These are phyloP conservation scores for Eremothecium coryli DNA, from an alignment of 1,139 yeast species.

Conservation along the genomic window DNA sequence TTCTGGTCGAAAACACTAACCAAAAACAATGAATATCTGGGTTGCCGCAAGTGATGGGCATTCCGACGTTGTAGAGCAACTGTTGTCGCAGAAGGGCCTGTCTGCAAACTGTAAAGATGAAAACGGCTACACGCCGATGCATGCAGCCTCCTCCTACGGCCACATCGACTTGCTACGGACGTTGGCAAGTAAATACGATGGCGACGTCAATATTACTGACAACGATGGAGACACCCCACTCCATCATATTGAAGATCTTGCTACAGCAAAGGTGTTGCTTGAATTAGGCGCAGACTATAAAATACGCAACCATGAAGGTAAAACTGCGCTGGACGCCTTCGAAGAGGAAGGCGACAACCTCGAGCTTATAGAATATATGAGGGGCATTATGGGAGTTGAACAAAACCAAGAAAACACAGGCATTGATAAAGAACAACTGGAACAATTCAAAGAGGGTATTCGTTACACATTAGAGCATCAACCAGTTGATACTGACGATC, in stretches of 20 bases:
- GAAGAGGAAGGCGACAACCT: constrained; percentile 85
- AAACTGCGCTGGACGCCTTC: constrained; percentile 56
- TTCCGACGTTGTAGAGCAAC: constrained; percentile 45
- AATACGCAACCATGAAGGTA: constrained; percentile 59
- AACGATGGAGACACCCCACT: constrained; percentile 92
- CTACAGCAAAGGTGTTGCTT: constrained; percentile 54
- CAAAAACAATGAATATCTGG: constrained; percentile 60
- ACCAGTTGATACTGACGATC: constrained; percentile 32
- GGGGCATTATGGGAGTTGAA: constrained; percentile 34
- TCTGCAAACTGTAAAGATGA: constrained; percentile 73
- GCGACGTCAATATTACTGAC: constrained; percentile 75
- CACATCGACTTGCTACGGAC: constrained; percentile 57
- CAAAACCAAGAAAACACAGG: constrained; percentile 34
- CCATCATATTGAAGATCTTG: constrained; percentile 74
- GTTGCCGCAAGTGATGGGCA: constrained; percentile 88
- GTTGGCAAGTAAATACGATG: constrained; percentile 50
- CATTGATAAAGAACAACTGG: constrained; percentile 38
- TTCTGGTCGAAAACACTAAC: not conserved
- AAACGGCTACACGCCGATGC: constrained; percentile 91
- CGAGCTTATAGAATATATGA: constrained; percentile 60
- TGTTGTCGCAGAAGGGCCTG: constrained; percentile 35
- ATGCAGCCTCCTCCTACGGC: constrained; percentile 94
- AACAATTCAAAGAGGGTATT: constrained; percentile 34
- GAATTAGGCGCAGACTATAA: constrained; percentile 57
- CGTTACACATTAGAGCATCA: constrained; percentile 49